A percentile compares a stretch with the other conserved stretches of the same genome.
These are phyloP conservation scores for Filobasidium floriforme DNA, from an alignment of 768 basidiomycete species.

Conservation along the genomic window DNA sequence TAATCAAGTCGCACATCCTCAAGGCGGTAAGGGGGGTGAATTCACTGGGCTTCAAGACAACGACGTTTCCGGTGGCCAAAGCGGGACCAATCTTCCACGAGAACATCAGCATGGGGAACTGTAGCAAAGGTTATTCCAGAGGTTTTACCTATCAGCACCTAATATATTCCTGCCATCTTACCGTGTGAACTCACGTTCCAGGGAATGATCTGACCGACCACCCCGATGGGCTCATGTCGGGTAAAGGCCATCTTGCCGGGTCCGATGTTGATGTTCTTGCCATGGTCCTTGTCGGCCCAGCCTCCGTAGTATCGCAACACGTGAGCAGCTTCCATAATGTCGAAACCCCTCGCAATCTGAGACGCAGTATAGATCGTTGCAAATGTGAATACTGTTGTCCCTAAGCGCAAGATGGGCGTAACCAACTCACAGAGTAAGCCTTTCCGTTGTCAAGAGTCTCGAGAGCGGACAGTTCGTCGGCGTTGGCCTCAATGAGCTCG, in stretches of 20 bases:
- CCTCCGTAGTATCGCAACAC: slow-evolving; percentile 70
- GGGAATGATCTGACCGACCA: slow-evolving; percentile 68
- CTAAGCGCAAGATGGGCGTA: too few relatives aligned
- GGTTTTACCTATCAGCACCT: not conserved
- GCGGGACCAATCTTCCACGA: slow-evolving; percentile 39
- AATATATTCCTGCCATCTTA: not conserved
- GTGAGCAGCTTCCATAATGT: slow-evolving; percentile 18
- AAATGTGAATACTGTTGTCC: not conserved
- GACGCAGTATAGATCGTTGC: not conserved
- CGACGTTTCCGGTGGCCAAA: slow-evolving; percentile 57
- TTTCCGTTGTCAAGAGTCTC: slow-evolving; percentile 88
- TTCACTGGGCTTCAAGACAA: slow-evolving; percentile 62
- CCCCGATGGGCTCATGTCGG: slow-evolving; percentile 83
- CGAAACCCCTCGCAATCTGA: slow-evolving; percentile 19
- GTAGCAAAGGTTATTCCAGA: slow-evolving; percentile 32
- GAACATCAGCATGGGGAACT: slow-evolving; percentile 22
- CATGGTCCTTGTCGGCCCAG: slow-evolving; percentile 88
- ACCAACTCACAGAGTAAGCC: slow-evolving; percentile 46
- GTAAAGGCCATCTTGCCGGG: slow-evolving; percentile 76
- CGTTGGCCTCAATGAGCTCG: slow-evolving; percentile 74
- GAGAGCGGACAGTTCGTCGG: slow-evolving; percentile 71
- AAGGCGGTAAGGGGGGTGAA: slow-evolving; percentile 26
- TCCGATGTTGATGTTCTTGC: slow-evolving; percentile 55
- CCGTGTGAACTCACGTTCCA: slow-evolving; percentile 49
- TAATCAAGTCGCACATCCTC: slow-evolving; percentile 19